These are phyloP conservation scores for Suillus cothurnatus DNA, from an alignment of 768 basidiomycete species.

Conservation along the genomic window DNA sequence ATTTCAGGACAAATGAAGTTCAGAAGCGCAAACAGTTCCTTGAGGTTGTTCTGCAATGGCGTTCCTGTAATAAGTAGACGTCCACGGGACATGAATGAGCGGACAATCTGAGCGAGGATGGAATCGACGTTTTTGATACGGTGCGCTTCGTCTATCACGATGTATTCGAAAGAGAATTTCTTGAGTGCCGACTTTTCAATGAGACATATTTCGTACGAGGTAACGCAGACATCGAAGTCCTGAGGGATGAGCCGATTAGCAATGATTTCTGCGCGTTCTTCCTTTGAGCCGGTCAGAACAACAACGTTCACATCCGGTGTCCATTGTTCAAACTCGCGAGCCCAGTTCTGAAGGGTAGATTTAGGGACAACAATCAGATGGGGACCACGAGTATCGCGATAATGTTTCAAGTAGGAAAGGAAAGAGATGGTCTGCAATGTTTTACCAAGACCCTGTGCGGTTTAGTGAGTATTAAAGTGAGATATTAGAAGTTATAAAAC, in stretches of 20 bases:
- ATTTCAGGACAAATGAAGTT: conserved; percentile 99
- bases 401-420: conserved; percentile 90
- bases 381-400: conserved; percentile 73
- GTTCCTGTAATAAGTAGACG: conserved; percentile 96
- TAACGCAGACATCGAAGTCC: conserved; percentile 93
- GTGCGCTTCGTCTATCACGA: conserved; percentile 97
- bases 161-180: conserved; percentile 97
- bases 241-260: conserved; percentile 76
- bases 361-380: conserved; percentile 99
- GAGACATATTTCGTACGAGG: conserved; percentile 95
- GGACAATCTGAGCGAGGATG: conserved; percentile 91
- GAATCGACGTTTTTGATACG: conserved; percentile 99
- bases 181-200: conserved; percentile 92
- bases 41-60: conserved; percentile 94
- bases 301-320: conserved; percentile 84
- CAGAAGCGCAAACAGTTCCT: conserved; percentile 88
- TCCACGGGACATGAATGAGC: conserved; percentile 85
- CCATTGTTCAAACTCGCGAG: conserved; percentile 91
- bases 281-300: conserved; percentile 83
- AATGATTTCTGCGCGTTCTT: conserved; percentile 86
- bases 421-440: conserved; percentile 98
- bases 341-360: conserved; percentile 97
- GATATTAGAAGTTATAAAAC: not conserved
- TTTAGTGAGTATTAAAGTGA: conserved; percentile 8
- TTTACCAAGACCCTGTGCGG: conserved; percentile 86